phyloP scores from a whole-genome alignment of 805 yeast genomes.

The Pichia eremophila region DNA sequence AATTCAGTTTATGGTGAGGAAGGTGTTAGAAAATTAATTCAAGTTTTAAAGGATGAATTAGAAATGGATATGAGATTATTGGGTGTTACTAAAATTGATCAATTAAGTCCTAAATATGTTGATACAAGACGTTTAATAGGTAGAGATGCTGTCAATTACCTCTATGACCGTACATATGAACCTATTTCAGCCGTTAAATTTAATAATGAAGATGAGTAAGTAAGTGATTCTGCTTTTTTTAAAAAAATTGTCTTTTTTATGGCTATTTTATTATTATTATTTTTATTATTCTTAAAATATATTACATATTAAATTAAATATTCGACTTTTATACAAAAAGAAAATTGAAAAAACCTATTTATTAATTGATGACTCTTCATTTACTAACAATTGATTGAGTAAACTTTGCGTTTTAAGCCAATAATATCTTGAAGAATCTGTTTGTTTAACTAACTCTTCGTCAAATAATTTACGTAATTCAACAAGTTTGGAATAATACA shows the following conservation, averaged over 20 bases:
- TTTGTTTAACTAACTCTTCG: conserved; percentile 14
- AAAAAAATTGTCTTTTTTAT: neutral
- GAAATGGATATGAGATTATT: conserved; percentile 71
- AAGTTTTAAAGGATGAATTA: conserved; percentile 59
- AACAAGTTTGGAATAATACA: conserved; percentile 15
- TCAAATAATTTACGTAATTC: conserved; percentile 13
- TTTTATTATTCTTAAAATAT: too few relatives aligned
- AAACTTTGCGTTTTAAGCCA: conserved; percentile 24
- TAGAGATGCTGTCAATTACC: conserved; percentile 24
- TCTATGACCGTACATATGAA: conserved; percentile 22
- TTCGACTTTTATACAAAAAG: too few relatives aligned
- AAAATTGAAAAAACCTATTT: neutral
- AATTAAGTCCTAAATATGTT: conserved; percentile 51
- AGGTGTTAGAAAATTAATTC: conserved; percentile 53
- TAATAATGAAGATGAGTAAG: conserved; percentile 16
- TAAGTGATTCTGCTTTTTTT: neutral
- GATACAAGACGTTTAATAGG: conserved; percentile 37
- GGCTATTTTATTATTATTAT: neutral
- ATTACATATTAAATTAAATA: too few relatives aligned
- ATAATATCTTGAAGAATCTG: conserved; percentile 11
- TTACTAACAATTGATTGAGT: conserved; percentile 10
- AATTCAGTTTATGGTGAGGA: conserved; percentile 54
- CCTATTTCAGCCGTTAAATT: conserved; percentile 25
- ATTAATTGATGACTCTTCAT: conserved; percentile 1
- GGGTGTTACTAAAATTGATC: conserved; percentile 55